These are phyloP conservation scores for Vanderwaltozyma yarrowii DNA, from an alignment of 805 yeast genomes.

Conservation along the genomic window DNA sequence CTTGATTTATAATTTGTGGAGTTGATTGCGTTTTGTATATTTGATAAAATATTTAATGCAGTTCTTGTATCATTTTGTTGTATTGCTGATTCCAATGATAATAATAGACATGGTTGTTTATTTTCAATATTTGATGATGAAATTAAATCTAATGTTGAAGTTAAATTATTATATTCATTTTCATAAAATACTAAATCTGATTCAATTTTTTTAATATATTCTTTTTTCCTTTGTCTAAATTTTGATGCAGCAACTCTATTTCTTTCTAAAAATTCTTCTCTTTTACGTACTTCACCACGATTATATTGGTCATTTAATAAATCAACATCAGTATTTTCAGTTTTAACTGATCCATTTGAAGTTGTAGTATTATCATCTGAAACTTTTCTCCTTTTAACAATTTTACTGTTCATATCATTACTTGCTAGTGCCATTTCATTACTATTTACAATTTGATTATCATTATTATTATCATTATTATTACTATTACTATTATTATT, in stretches of 20 bases:
- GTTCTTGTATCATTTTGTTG: background rate
- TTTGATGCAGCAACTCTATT: conserved; percentile 93
- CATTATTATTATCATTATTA: too few relatives aligned
- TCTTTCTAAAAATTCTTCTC: conserved; percentile 71
- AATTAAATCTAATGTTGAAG: conserved; percentile 7
- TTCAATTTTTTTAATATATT: conserved; percentile 74
- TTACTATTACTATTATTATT: too few relatives aligned
- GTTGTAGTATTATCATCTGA: too few relatives aligned
- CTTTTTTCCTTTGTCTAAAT: conserved; percentile 91
- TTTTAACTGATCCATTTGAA: too few relatives aligned
- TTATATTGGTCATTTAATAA: conserved; percentile 46
- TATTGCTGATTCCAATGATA: background rate
- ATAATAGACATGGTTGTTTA: too few relatives aligned
- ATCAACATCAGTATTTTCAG: background rate
- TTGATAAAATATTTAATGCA: background rate
- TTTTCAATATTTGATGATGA: conserved; percentile 2
- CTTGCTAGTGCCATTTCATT: background rate
- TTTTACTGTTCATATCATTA: background rate
- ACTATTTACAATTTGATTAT: background rate
- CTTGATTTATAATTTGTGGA: background rate
- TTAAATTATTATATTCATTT: conserved; percentile 53
- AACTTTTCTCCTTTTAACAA: background rate
- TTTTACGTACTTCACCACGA: conserved; percentile 34
- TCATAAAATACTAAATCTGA: conserved; percentile 63
- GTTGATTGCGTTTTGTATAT: too few relatives aligned